Percentiles rank a stretch among this genome's conserved stretches.
Evolutionary conservation across 2,329 filamentous ascomycete genomes (phyloP).

Genomic region (Colletotrichum sp.): DNA sequence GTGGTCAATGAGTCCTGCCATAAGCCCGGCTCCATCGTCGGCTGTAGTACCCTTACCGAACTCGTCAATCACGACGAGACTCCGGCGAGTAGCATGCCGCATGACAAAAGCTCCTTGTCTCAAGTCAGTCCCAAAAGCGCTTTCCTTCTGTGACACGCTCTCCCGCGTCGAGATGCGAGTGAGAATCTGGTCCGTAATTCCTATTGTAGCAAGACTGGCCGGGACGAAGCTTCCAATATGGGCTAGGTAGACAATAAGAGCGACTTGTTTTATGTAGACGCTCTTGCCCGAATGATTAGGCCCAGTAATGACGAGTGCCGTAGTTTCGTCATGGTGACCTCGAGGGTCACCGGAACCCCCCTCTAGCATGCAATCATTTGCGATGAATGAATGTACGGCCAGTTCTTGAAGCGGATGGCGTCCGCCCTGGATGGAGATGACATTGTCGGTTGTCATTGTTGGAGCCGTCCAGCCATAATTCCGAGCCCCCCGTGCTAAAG

Average conservation of each 20-base stretch:
- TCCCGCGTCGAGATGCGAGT: conserved; percentile 82
- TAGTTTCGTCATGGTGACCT: conserved; percentile 35
- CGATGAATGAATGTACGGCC: conserved; percentile 78
- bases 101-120: conserved; percentile 84
- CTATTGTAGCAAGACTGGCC: conserved; percentile 76
- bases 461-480: conserved; percentile 77
- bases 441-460: conserved; percentile 70
- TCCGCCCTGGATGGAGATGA: conserved; percentile 77
- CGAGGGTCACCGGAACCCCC: conserved; percentile 57
- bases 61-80: conserved; percentile 89
- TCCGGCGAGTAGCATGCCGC: conserved; percentile 75
- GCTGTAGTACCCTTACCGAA: conserved; percentile 73
- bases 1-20: conserved; percentile 62
- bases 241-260: conserved; percentile 88
- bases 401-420: conserved; percentile 88
- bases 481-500: conserved; percentile 77
- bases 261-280: conserved; percentile 91
- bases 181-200: conserved; percentile 90
- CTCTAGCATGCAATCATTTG: conserved; percentile 77
- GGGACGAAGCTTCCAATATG: conserved; percentile 94
- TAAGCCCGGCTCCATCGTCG: conserved; percentile 62
- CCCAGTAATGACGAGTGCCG: conserved; percentile 82
- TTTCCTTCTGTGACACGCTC: conserved; percentile 63
- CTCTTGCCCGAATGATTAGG: conserved; percentile 98
- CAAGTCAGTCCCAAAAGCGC: conserved; percentile 77